These are phyloP conservation scores for Catenaria anguillulae DNA, from an alignment of 371 early-diverging fungal genomes.

Conservation along the genomic window DNA sequence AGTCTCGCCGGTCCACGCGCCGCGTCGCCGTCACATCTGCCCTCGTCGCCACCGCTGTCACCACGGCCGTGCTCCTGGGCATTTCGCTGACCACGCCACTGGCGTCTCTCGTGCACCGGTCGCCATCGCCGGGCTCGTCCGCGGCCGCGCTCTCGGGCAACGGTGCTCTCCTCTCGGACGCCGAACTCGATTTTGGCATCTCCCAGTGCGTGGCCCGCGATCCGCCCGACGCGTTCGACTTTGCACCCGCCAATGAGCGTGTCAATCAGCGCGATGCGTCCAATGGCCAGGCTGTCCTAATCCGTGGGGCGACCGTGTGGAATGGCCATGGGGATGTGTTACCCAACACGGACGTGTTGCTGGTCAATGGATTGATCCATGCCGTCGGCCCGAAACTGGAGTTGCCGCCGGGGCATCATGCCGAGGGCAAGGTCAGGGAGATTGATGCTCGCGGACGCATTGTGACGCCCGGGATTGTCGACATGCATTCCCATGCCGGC, in stretches of 20 bases:
- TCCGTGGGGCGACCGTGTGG: slow-evolving; percentile 31
- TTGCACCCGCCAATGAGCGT: background rate
- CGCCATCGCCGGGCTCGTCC: no score
- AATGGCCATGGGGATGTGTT: slow-evolving; percentile 34
- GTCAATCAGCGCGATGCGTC: background rate
- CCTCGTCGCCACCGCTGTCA: background rate
- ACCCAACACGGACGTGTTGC: slow-evolving; percentile 31
- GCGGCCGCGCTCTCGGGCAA: slow-evolving; percentile 12
- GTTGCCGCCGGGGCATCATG: background rate
- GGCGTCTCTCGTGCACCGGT: no score
- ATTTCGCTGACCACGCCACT: no score
- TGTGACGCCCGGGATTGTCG: slow-evolving; percentile 66
- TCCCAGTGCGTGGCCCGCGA: background rate
- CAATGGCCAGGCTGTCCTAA: background rate
- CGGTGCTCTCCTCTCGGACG: background rate
- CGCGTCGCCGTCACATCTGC: background rate
- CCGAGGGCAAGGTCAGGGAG: slow-evolving; percentile 11
- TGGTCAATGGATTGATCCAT: slow-evolving; percentile 40
- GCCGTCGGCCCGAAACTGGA: slow-evolving; percentile 21
- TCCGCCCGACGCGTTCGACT: background rate
- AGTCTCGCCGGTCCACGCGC: background rate
- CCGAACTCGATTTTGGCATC: background rate
- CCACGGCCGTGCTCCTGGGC: background rate
- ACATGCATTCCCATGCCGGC: slow-evolving; percentile 58
- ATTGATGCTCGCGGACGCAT: slow-evolving; percentile 50